These are phyloP conservation scores for Pyrus hybrid DNA, from an alignment of 331 rosid genomes.

Conservation along the genomic window DNA sequence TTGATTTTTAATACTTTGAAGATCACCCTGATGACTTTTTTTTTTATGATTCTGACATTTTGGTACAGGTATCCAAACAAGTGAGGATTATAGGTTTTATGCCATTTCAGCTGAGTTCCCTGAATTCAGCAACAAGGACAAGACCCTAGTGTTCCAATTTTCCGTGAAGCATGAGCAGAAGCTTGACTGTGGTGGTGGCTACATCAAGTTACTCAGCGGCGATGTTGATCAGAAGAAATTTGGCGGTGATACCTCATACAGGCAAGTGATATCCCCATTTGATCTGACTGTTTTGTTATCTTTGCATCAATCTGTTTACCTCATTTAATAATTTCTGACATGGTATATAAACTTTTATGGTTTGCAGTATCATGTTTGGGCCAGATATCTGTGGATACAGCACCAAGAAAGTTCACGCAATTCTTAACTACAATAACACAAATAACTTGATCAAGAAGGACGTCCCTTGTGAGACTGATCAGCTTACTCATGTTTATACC, in stretches of 20 bases:
- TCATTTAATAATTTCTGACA: constrained; percentile 9
- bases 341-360: constrained; percentile 5
- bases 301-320: neutral
- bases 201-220: constrained; percentile 84
- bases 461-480: constrained; percentile 97
- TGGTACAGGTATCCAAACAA: constrained; percentile 78
- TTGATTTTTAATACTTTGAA: neutral
- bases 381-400: constrained; percentile 97
- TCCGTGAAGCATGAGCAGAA: constrained; percentile 97
- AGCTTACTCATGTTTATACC: constrained; percentile 89
- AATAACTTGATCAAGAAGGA: constrained; percentile 98
- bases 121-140: constrained; percentile 89
- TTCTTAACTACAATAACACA: constrained; percentile 61
- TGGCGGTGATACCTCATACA: constrained; percentile 81
- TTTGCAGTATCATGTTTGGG: constrained; percentile 94
- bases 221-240: constrained; percentile 37
- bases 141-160: constrained; percentile 81
- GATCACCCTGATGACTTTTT: neutral
- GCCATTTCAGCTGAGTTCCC: constrained; percentile 97
- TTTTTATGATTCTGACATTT: constrained; percentile 10
- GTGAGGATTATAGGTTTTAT: constrained; percentile 89
- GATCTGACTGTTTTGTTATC: neutral
- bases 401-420: constrained; percentile 97
- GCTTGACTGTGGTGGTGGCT: constrained; percentile 99
- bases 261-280: constrained; percentile 32